Evolutionary conservation across 179 eudicot species (phyloP).

Genomic region (Heliamphora pulchella): DNA sequence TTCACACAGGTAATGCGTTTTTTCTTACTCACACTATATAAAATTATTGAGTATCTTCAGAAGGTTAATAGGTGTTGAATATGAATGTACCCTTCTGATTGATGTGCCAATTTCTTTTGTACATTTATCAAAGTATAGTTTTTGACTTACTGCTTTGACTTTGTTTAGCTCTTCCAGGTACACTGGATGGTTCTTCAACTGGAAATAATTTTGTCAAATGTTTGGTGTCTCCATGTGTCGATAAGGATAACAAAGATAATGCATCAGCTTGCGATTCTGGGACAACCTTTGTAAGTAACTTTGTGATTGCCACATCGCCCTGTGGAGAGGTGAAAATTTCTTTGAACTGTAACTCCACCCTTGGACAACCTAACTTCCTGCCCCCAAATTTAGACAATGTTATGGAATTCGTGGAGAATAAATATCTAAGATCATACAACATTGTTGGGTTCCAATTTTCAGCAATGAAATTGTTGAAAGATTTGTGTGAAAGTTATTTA

Average conservation of each 20-base stretch:
- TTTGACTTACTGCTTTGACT: slow-evolving; percentile 2
- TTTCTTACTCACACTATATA: not conserved
- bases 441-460: slow-evolving; percentile 35
- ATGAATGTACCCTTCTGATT: not conserved
- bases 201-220: not conserved
- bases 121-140: not conserved
- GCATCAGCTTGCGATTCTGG: not conserved
- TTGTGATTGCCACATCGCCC: slow-evolving; percentile 36
- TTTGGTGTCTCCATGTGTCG: not conserved
- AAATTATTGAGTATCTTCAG: not conserved
- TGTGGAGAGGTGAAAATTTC: slow-evolving; percentile 36
- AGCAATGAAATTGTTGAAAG: slow-evolving; percentile 27
- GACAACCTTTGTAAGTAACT: not conserved
- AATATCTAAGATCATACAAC: slow-evolving; percentile 25
- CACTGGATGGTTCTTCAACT: slow-evolving; percentile 1
- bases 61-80: not conserved
- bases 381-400: slow-evolving; percentile 26
- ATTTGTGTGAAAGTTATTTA: slow-evolving; percentile 33
- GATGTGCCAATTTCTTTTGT: not conserved
- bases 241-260: not conserved
- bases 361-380: slow-evolving; percentile 16
- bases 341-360: slow-evolving; percentile 26
- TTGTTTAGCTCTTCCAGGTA: slow-evolving; percentile 13
- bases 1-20: no score
- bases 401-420: slow-evolving; percentile 30